Evolutionary conservation across 1,284 basidiomycete genomes (phyloP), one percentile per base, ranked within the genome.

Genomic region (Ustilago hordei): DNA sequence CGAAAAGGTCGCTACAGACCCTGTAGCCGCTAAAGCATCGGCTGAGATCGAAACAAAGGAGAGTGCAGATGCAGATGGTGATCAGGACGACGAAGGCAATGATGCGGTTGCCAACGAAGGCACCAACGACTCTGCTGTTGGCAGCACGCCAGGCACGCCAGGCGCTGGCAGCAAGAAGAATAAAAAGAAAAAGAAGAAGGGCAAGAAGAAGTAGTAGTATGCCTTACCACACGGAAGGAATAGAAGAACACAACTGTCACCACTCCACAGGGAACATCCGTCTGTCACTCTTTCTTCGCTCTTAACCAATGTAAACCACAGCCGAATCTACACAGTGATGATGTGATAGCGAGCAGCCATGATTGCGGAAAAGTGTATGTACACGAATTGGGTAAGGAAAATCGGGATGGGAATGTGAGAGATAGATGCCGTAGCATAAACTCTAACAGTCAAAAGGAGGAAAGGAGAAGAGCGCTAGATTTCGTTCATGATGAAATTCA

Each of bases 151-250:
- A 47, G 86, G 96, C 6, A 93, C 95, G 70, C 87, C 91, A 47
- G 86, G 96, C 6, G 91, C 91, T 31, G 88, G 91, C 70, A 85
- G 96, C 60, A 91, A 91, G 87, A 93, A 94, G 88, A 92, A 97
- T 13, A 90, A 91, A 65, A 78, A 78, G 64, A 74, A 77, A 55
- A 80, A 67, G 48, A 80, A 67, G 48, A 78, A 74, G 65, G 64
- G 61, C 17, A 79, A 76, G 67, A 72, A 69, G 55, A 74, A 78
- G 59, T 72, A 64, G 50, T 39, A 4, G 2, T 28, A 28, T 57
- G 28, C 36, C 7, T 34, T n/a, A 34, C n/a, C 3, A 11, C 8
- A n/a, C 17, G 55, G 23, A 45, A 45, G 39, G n/a, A 52, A 32
- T n/a, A 17, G 7, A 31, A 52, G n/a, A 52, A 32, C 12, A 17